phyloP scores from a whole-genome alignment of 129 eudicot genomes.

The Arctium lappa region DNA sequence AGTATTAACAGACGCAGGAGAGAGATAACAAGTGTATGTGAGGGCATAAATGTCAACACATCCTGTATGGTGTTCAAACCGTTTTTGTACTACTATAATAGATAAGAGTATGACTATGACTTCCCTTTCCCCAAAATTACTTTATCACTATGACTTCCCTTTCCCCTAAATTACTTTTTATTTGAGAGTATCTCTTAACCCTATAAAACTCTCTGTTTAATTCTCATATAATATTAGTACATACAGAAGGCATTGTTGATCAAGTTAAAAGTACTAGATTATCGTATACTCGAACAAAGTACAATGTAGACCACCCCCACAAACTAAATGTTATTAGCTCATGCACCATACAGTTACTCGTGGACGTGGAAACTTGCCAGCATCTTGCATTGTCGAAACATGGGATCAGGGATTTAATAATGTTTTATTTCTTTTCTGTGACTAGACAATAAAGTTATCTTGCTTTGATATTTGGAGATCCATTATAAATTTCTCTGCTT shows the following conservation, averaged over 20 bases:
- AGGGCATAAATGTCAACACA: background rate
- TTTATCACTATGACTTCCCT: background rate
- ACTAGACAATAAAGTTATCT: conserved; percentile 12
- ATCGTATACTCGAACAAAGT: background rate
- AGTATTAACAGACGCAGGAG: background rate
- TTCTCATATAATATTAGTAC: background rate
- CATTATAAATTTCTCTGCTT: conserved; percentile 19
- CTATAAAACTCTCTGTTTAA: background rate
- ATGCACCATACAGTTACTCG: background rate
- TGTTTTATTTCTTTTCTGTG: background rate
- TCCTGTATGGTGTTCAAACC: background rate
- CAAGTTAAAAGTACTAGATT: background rate
- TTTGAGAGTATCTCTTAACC: background rate
- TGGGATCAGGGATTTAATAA: background rate
- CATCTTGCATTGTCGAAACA: background rate
- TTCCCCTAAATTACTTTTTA: background rate
- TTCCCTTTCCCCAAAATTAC: background rate
- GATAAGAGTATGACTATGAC: background rate
- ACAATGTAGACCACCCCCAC: background rate
- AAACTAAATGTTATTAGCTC: background rate
- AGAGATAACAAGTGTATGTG: background rate
- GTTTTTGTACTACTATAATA: background rate
- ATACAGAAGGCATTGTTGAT: background rate
- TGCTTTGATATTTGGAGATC: conserved; percentile 1
- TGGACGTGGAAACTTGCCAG: background rate